A percentile compares a stretch with the other conserved stretches of the same genome.
Evolutionary conservation across 768 basidiomycete species (phyloP).

Genomic region (Suillus variegatus): DNA sequence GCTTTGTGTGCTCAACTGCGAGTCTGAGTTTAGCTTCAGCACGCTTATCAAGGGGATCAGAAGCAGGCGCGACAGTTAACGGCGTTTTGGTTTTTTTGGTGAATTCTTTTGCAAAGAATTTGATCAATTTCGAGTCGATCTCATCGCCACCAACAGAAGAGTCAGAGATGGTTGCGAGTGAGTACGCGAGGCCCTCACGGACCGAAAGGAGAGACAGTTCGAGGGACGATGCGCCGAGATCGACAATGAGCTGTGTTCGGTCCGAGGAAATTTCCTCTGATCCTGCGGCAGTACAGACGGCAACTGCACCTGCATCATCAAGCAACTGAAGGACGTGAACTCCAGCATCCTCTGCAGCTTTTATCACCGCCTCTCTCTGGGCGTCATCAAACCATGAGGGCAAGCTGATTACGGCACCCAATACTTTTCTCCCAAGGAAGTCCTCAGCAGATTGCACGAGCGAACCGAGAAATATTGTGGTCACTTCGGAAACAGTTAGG

Average conservation of each 20-base stretch:
- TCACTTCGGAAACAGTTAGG: conserved; percentile 81
- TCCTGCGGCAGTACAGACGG: conserved; percentile 53
- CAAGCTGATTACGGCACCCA: conserved; percentile 82
- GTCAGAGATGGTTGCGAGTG: conserved; percentile 54
- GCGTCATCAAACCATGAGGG: conserved; percentile 72
- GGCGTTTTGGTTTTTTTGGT: conserved; percentile 91
- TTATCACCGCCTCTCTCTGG: conserved; percentile 70
- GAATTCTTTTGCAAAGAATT: conserved; percentile 94
- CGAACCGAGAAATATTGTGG: conserved; percentile 82
- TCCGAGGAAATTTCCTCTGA: conserved; percentile 48
- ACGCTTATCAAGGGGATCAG: conserved; percentile 65
- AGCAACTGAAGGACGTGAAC: conserved; percentile 83
- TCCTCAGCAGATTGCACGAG: conserved; percentile 87
- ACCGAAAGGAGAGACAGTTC: conserved; percentile 70
- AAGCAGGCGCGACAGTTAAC: conserved; percentile 62
- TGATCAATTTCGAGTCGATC: conserved; percentile 82
- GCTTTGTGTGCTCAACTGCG: conserved; percentile 93
- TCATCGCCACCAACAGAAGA: conserved; percentile 59
- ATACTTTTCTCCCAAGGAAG: conserved; percentile 79
- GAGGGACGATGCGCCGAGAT: conserved; percentile 77
- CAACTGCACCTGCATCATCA: conserved; percentile 80
- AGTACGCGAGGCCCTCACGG: conserved; percentile 71
- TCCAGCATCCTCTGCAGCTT: conserved; percentile 79
- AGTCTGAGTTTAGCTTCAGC: conserved; percentile 93
- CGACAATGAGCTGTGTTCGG: conserved; percentile 78